Percentiles rank a stretch among this genome's conserved stretches.
These are phyloP conservation scores for Venturia asperata DNA, from an alignment of 2,329 filamentous ascomycete species.

Conservation along the genomic window DNA sequence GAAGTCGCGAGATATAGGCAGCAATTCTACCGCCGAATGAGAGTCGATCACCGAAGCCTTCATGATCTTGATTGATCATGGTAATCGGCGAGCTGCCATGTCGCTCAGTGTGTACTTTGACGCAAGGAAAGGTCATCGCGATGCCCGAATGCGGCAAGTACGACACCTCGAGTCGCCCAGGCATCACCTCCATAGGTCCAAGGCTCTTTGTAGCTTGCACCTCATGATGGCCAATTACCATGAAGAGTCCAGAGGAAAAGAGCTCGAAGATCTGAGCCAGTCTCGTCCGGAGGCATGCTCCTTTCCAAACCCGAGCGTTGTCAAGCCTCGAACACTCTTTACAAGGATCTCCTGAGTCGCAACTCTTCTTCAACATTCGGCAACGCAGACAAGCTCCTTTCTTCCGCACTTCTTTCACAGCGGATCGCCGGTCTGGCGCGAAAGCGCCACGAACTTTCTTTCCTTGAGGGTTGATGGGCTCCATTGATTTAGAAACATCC, in stretches of 20 bases:
- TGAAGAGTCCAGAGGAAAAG: slow-evolving; percentile 50
- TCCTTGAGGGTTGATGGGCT: not conserved
- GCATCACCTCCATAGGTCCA: slow-evolving; percentile 41
- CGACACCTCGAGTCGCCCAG: slow-evolving; percentile 48
- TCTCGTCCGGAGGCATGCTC: slow-evolving; percentile 51
- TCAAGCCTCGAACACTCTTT: slow-evolving; percentile 53
- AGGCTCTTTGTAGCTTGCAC: slow-evolving; percentile 43
- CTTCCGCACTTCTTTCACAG: slow-evolving; percentile 54
- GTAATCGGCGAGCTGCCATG: not conserved
- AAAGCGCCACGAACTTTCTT: slow-evolving; percentile 50
- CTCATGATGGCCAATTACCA: slow-evolving; percentile 46
- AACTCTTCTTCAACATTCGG: slow-evolving; percentile 58
- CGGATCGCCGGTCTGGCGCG: slow-evolving; percentile 48
- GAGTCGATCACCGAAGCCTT: slow-evolving; percentile 5
- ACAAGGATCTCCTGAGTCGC: slow-evolving; percentile 54
- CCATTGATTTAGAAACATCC: not conserved
- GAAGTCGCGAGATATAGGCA: not conserved
- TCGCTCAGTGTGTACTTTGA: slow-evolving; percentile 30
- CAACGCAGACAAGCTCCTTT: slow-evolving; percentile 55
- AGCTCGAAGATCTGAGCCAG: slow-evolving; percentile 52
- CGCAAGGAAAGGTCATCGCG: slow-evolving; percentile 41
- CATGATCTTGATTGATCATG: slow-evolving; percentile 14
- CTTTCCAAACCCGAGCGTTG: slow-evolving; percentile 54
- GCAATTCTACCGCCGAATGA: slow-evolving; percentile 7
- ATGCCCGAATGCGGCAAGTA: slow-evolving; percentile 42